Conservation (phyloP, 495 filamentous ascomycete species). For the Tetracladium setigerum region DNA sequence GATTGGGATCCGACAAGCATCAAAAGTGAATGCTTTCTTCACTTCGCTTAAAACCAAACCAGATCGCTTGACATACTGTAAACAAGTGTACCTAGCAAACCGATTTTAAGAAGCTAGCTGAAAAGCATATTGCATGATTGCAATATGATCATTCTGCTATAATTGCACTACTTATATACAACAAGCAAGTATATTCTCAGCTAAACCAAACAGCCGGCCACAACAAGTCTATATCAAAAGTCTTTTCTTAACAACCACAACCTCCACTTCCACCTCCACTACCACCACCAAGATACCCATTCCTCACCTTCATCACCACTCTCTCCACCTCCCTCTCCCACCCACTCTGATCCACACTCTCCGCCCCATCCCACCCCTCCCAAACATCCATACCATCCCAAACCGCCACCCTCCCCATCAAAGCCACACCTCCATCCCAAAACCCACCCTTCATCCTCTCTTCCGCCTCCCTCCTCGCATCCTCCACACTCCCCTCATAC, state of each 20-base stretch:
- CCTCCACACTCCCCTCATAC: constrained; percentile 10
- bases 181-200: too few relatives aligned
- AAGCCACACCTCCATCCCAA: constrained; percentile 12
- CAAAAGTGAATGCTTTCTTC: too few relatives aligned
- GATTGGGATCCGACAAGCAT: too few relatives aligned
- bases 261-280: not conserved
- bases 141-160: too few relatives aligned
- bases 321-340: not conserved
- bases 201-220: too few relatives aligned
- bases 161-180: too few relatives aligned
- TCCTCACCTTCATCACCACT: constrained; percentile 3
- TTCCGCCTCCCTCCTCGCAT: constrained; percentile 10
- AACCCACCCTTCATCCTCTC: constrained; percentile 13
- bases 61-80: too few relatives aligned
- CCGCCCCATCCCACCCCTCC: not conserved
- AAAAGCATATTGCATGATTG: too few relatives aligned
- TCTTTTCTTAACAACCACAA: constrained; percentile 12
- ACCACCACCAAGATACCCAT: constrained; percentile 1
- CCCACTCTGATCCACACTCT: not conserved
- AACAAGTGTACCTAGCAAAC: too few relatives aligned
- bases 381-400: constrained; percentile 13
- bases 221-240: too few relatives aligned
- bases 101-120: too few relatives aligned
- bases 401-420: constrained; percentile 11
- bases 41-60: too few relatives aligned